Evolutionary conservation across 306 rosid species (phyloP).

Genomic region (Begonia fuchsioides): DNA sequence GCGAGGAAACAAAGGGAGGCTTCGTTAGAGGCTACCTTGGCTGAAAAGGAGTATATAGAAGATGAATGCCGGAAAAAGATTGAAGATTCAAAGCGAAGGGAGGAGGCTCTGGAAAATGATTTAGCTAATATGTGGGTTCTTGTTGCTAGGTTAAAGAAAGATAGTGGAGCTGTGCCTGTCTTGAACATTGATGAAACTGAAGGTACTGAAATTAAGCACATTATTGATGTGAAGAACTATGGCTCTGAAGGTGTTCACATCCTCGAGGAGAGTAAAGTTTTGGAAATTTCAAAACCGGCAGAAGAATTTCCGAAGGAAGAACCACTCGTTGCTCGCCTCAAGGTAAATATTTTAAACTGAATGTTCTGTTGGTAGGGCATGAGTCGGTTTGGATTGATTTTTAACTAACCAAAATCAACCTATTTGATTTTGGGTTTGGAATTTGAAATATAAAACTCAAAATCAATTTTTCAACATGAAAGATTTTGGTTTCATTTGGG

Average conservation of each 20-base stretch:
- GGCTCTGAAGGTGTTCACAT: slow-evolving; percentile 19
- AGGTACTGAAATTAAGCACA: slow-evolving; percentile 28
- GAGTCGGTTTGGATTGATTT: no score
- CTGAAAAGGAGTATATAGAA: slow-evolving; percentile 80
- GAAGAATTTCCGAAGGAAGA: slow-evolving; percentile 51
- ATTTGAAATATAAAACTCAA: no score
- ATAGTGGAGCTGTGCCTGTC: slow-evolving; percentile 53
- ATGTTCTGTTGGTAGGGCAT: no score
- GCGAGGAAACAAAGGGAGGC: slow-evolving; percentile 96
- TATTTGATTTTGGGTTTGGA: no score
- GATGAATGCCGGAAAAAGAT: slow-evolving; percentile 64
- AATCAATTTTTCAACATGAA: no score
- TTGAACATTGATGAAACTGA: slow-evolving; percentile 36
- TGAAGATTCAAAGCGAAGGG: slow-evolving; percentile 89
- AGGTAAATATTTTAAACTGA: no score
- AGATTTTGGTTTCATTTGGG: no score
- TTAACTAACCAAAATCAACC: no score
- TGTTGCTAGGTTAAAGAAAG: slow-evolving; percentile 95
- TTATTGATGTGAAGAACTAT: slow-evolving; percentile 22
- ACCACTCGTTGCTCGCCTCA: slow-evolving; percentile 82
- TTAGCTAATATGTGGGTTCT: slow-evolving; percentile 99
- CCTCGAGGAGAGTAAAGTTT: slow-evolving; percentile 26
- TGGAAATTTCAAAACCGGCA: slow-evolving; percentile 38
- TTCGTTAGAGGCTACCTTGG: slow-evolving; percentile 76
- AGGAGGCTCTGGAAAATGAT: slow-evolving; percentile 91